Base-by-base conservation (phyloP, 768 basidiomycete species). In the Leccinum disarticulatum region DNA sequence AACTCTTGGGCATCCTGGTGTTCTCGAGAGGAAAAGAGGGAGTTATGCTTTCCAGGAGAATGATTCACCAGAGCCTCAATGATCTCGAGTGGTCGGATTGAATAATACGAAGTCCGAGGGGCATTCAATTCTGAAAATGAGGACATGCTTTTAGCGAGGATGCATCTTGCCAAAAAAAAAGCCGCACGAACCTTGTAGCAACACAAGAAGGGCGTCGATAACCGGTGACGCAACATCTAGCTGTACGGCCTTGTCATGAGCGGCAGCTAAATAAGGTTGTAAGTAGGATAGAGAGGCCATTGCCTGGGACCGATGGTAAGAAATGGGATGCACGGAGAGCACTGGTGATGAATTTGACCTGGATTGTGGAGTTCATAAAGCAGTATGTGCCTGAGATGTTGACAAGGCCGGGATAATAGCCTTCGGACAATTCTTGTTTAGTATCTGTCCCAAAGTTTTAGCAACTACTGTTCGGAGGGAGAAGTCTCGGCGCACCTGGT, bases 1-100 rank as follows among this genome's bases (percentile, higher is more conserved):
- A 98, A 82, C 70, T 98, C 96, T 69, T 98, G 96, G 5, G 96
- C 96, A 71, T 98, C 96, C 76, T 98, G 96, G 71, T 98, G 96
- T 70, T 97, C 94, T 13, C 93, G 87, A 1, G 93, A 93, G 64
- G 86, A 85, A 73, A 96, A 88, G 11, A 94, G 80, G 0, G 88
- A 81, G 64, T 82, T 81, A 62, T 80, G 72, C 68, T 82, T 82
- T 53, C 81, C 82, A 35, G 78, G 73, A 38, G 81, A 77, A 61
- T 82, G 79, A 22, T 78, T 71, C 17, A 85, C 83, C 31, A 95
- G 81, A 3, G 87, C 88, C 17, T 81, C 73, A 50, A 95, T 89
- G 58, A 96, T 84, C 38, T 81, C 80, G 49, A 84, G 70, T 0
- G 93, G 94, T 1, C 92, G 85, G 33, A 94, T 79, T 31, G 90